Evolutionary conservation across 2,329 filamentous ascomycete species (phyloP).

Genomic region (Lithohypha guttulata): DNA sequence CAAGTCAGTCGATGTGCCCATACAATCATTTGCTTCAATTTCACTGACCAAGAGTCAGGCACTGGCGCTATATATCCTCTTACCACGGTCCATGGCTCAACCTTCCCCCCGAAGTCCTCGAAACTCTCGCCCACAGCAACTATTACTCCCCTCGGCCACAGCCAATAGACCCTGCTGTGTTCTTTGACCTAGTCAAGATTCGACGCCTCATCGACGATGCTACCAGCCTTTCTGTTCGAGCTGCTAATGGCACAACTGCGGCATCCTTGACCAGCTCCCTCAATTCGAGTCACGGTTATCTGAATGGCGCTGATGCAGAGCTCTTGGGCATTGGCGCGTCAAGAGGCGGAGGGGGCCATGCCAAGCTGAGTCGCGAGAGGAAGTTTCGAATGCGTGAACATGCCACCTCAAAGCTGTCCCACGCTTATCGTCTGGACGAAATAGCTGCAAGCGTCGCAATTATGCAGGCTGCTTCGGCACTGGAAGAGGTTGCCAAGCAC

Average conservation of each 20-base stretch:
- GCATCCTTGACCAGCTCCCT: conserved; percentile 48
- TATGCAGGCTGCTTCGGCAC: conserved; percentile 67
- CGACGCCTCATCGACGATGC: conserved; percentile 70
- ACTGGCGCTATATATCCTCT: conserved; percentile 76
- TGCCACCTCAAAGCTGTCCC: conserved; percentile 64
- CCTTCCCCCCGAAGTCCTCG: conserved; percentile 66
- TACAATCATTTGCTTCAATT: neutral
- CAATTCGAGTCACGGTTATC: conserved; percentile 41
- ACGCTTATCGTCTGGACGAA: conserved; percentile 71
- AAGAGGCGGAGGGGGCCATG: conserved; percentile 41
- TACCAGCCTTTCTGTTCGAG: conserved; percentile 64
- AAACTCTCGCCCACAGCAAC: conserved; percentile 67
- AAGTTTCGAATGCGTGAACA: conserved; percentile 72
- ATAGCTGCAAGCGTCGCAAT: conserved; percentile 72
- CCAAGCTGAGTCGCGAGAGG: conserved; percentile 63
- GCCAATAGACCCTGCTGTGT: conserved; percentile 66
- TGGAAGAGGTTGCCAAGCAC: conserved; percentile 64
- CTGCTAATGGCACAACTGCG: conserved; percentile 61
- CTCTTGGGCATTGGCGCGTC: conserved; percentile 48
- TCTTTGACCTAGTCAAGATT: conserved; percentile 78
- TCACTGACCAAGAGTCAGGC: conserved; percentile 41
- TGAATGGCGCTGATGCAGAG: conserved; percentile 39
- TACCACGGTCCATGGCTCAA: conserved; percentile 79
- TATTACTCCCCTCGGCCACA: conserved; percentile 65
- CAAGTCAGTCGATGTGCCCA: conserved; percentile 41